Evolutionary conservation across 441 rosid genomes (phyloP).

Genomic region (Euphorbia corollata): DNA sequence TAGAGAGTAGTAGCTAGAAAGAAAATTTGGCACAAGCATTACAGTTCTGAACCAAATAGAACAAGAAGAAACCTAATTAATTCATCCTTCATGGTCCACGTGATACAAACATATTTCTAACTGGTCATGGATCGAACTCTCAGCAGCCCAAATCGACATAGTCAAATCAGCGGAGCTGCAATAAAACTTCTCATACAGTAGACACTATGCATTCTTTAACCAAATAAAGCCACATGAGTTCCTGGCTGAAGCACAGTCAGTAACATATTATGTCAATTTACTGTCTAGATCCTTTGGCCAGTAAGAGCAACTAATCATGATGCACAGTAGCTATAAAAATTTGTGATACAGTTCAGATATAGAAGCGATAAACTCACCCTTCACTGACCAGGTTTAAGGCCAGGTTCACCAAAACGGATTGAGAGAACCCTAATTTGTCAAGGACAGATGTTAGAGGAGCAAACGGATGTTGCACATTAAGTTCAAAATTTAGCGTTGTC

Average conservation of each 20-base stretch:
- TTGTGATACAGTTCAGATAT: conserved; percentile 13
- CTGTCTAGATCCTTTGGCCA: conserved; percentile 14
- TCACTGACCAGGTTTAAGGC: conserved; percentile 72
- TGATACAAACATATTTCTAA: conserved; percentile 12
- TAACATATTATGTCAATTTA: conserved; percentile 16
- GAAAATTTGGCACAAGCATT: conserved; percentile 24
- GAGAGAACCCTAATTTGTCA: conserved; percentile 62
- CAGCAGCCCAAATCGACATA: conserved; percentile 23
- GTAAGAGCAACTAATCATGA: conserved; percentile 21
- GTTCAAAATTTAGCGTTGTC: conserved; percentile 72
- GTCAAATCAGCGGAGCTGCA: conserved; percentile 22
- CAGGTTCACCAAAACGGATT: conserved; percentile 54
- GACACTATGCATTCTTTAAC: conserved; percentile 20
- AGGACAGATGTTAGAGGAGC: conserved; percentile 56
- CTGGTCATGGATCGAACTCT: conserved; percentile 21
- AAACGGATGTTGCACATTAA: conserved; percentile 68
- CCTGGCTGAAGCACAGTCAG: conserved; percentile 27
- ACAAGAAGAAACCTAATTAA: conserved; percentile 22
- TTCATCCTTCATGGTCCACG: conserved; percentile 26
- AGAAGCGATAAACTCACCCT: conserved; percentile 47
- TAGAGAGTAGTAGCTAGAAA: conserved; percentile 30
- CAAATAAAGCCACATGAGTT: conserved; percentile 21
- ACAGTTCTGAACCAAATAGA: conserved; percentile 24
- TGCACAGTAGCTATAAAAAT: conserved; percentile 19
- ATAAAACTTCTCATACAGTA: conserved; percentile 23